Evolutionary conservation across 176 grass and related monocot genomes (phyloP).

Genomic region (Phoenix roebelenii): DNA sequence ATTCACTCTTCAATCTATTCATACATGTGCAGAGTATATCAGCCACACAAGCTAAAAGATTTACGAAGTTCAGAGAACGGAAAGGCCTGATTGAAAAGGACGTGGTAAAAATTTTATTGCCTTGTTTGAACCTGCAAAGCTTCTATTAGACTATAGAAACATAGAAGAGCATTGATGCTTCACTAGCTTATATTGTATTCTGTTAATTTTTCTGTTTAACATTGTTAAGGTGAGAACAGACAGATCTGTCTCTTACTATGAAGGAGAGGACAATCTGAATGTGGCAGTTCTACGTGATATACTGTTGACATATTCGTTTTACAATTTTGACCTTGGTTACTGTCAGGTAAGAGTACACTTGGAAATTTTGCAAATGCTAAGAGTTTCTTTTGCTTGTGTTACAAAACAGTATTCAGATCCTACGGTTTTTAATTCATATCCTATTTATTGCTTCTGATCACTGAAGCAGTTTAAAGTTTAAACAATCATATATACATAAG

Average conservation of each 20-base stretch:
- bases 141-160: too few species aligned
- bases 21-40: constrained; percentile 73
- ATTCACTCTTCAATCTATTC: constrained; percentile 1
- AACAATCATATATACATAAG: too few species aligned
- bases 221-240: constrained; percentile 93
- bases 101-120: constrained; percentile 57
- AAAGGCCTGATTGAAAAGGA: constrained; percentile 98
- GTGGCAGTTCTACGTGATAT: constrained; percentile 83
- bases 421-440: too few species aligned
- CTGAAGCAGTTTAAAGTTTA: too few species aligned
- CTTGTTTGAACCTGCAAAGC: constrained; percentile 2
- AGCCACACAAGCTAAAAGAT: constrained; percentile 82
- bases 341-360: constrained; percentile 65
- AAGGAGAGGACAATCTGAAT: constrained; percentile 96
- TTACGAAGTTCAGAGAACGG: constrained; percentile 96
- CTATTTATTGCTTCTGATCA: too few species aligned
- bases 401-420: too few species aligned
- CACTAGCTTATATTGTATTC: constrained; percentile 22
- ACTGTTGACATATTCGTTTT: constrained; percentile 94
- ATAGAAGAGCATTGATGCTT: not conserved
- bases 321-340: constrained; percentile 98
- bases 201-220: constrained; percentile 13
- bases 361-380: too few species aligned
- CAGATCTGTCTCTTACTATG: constrained; percentile 77
- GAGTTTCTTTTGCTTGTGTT: too few species aligned